These are phyloP conservation scores for Gentiana macrophylla DNA, from an alignment of 257 asterid genomes.

Conservation along the genomic window DNA sequence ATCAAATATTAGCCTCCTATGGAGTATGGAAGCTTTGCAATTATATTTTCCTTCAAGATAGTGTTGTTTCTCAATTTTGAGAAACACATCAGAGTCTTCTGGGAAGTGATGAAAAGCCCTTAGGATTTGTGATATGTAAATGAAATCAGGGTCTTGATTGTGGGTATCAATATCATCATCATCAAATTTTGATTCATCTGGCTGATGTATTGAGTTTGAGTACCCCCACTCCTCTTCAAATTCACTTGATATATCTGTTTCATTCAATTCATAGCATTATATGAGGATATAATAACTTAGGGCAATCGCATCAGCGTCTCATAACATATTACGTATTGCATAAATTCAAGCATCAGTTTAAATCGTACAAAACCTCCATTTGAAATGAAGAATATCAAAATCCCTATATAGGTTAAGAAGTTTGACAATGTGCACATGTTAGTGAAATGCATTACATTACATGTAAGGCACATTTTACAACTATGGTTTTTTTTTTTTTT, in stretches of 20 bases:
- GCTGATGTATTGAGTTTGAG: constrained; percentile 19
- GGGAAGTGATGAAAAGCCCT: constrained; percentile 49
- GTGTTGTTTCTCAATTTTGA: constrained; percentile 65
- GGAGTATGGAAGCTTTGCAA: constrained; percentile 41
- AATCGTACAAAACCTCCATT: no score
- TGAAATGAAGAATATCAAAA: no score
- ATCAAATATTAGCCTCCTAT: constrained; percentile 60
- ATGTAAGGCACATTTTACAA: no score
- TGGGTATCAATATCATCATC: constrained; percentile 25
- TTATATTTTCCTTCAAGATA: constrained; percentile 52
- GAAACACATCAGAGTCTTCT: constrained; percentile 47
- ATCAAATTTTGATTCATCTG: constrained; percentile 15
- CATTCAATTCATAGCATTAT: background rate
- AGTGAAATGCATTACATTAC: no score
- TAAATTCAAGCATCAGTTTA: no score
- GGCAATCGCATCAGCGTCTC: no score
- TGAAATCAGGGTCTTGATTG: constrained; percentile 31
- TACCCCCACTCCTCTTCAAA: constrained; percentile 60
- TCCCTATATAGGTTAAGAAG: no score
- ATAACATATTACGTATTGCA: no score
- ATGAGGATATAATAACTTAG: no score
- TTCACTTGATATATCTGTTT: constrained; percentile 42
- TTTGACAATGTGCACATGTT: no score
- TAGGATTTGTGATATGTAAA: constrained; percentile 55
- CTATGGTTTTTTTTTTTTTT: no score